Conservation (phyloP, 257 asterid genomes). For the Verbascum thapsus region DNA sequence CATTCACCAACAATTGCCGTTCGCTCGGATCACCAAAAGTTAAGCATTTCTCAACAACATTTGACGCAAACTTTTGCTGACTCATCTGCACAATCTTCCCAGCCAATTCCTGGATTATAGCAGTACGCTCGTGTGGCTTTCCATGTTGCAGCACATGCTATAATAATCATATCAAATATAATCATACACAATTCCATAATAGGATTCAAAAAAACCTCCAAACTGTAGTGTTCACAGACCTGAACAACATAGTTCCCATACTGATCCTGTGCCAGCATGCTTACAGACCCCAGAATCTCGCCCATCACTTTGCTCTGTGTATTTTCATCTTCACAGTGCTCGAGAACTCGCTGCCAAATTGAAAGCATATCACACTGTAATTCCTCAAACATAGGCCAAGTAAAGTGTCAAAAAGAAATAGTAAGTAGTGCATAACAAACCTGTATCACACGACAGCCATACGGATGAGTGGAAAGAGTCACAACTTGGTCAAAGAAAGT, state of each 20-base stretch:
- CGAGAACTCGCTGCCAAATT: conserved; percentile 73
- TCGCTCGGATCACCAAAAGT: conserved; percentile 79
- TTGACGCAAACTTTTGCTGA: conserved; percentile 98
- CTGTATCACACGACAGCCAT: conserved; percentile 98
- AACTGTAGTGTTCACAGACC: conserved; percentile 44
- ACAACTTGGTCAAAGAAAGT: conserved; percentile 91
- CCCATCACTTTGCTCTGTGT: conserved; percentile 92
- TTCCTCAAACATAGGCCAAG: not conserved
- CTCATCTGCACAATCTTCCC: conserved; percentile 96
- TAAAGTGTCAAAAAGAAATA: not conserved
- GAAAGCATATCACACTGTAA: conserved; percentile 20
- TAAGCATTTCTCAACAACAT: conserved; percentile 94
- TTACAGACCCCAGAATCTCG: conserved; percentile 83
- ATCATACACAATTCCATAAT: conserved; percentile 1
- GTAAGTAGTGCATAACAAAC: conserved; percentile 35
- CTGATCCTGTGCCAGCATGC: conserved; percentile 95
- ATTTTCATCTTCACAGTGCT: conserved; percentile 67
- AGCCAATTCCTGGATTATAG: conserved; percentile 84
- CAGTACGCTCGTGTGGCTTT: conserved; percentile 81
- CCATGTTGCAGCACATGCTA: conserved; percentile 94
- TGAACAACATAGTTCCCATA: conserved; percentile 96
- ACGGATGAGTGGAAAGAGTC: conserved; percentile 91
- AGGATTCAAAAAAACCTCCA: not conserved
- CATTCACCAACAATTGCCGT: conserved; percentile 80
- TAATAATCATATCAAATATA: conserved; percentile 11